These are phyloP conservation scores for Gossypium davidsonii DNA, from an alignment of 441 rosid genomes.

Conservation along the genomic window DNA sequence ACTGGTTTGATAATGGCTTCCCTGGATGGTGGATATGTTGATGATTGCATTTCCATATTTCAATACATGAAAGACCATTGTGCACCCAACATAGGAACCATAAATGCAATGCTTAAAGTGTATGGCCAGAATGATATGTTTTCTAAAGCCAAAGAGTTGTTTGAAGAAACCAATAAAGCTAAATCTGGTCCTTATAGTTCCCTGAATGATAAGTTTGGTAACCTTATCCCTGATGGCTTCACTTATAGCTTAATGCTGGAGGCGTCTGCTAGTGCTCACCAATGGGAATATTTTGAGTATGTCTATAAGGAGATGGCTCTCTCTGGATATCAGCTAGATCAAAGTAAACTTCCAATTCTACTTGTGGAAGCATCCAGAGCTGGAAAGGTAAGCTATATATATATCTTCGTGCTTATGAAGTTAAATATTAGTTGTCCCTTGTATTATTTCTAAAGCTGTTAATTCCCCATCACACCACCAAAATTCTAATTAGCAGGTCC, in stretches of 20 bases:
- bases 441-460: background rate
- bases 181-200: slow-evolving; percentile 9
- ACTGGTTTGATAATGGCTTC: slow-evolving; percentile 76
- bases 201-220: slow-evolving; percentile 6
- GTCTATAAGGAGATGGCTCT: slow-evolving; percentile 72
- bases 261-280: slow-evolving; percentile 71
- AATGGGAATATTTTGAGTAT: slow-evolving; percentile 87
- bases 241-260: slow-evolving; percentile 76
- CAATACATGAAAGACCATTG: slow-evolving; percentile 61
- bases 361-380: slow-evolving; percentile 74
- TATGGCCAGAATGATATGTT: slow-evolving; percentile 74
- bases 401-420: background rate
- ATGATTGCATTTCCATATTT: slow-evolving; percentile 64
- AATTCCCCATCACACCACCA: background rate
- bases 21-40: slow-evolving; percentile 67
- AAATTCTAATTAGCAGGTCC: background rate
- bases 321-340: slow-evolving; percentile 61
- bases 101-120: slow-evolving; percentile 79
- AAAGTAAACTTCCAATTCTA: slow-evolving; percentile 46
- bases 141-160: slow-evolving; percentile 69
- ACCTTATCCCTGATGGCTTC: slow-evolving; percentile 53
- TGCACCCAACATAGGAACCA: slow-evolving; percentile 73
- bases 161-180: slow-evolving; percentile 44
- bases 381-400: slow-evolving; percentile 57
- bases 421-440: background rate